Evolutionary conservation across 2,329 filamentous ascomycete species (phyloP), one percentile per base, ranked within the genome.

Genomic region (Immersiporthe knoxdaviesiana): DNA sequence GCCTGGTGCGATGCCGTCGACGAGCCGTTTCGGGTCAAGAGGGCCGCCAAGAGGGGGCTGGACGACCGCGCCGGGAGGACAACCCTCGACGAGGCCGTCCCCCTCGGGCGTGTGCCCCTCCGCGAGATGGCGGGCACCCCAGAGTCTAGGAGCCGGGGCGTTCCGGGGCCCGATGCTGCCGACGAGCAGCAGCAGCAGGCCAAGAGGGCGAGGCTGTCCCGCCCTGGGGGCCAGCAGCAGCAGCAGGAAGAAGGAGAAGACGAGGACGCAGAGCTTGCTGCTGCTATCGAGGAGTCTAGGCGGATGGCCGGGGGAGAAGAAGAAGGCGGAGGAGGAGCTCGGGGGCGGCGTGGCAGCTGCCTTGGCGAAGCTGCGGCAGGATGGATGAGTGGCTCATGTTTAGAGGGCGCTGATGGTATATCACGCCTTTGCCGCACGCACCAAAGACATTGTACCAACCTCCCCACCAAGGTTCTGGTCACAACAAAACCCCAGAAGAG

Each of bases 1-100:
- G 88, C 89, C 69, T 98, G 95, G 95, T 91, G 87, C 73, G 87
- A 84, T 68, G 91, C 92, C 12, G 91, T 97, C 1, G 88, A 93
- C 70, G 94, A 97, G 79, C 93, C 93, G 0, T 97, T 98, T 75
- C 84, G 93, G 69, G 88, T 91, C 6, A 88, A 90, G 74, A 91
- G 91, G 75, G 87, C 92, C 1, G 87, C 86, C n/a, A 92, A 82
- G 76, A 75, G 79, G 67, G 76, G 73, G 39, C 70, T 74, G 58
- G 74, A 35, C 35, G 72, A 32, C 70, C 72, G 35, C 35, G 35
- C 32, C 35, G 61, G 78, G 47, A 73, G 72, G 32, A 69, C 75
- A 59, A 76, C 75, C 61, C 72, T 74, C 21, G 74, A 74, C 1
- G 73, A 71, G 27, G 73, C 67, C 32, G 71, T 76, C 59, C 74